Evolutionary conservation across 129 eudicot species (phyloP).

Genomic region (Chrysanthemum seticuspe): DNA sequence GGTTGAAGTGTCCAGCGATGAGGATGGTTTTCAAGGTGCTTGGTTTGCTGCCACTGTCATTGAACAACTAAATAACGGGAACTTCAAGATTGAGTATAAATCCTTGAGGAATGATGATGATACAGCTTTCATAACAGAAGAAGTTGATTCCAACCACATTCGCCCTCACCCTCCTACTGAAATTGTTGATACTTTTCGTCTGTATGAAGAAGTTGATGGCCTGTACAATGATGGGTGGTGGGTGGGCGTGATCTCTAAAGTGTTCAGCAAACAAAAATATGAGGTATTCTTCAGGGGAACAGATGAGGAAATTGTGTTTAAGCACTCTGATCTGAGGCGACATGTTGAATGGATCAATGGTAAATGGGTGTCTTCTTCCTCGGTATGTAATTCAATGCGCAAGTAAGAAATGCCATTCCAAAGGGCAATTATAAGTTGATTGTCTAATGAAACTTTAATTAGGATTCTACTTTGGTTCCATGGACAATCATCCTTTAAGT

Average conservation of each 20-base stretch:
- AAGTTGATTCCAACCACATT: constrained; percentile 50
- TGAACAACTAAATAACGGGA: constrained; percentile 30
- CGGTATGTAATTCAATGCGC: constrained; percentile 36
- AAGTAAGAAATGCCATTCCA: constrained; percentile 8
- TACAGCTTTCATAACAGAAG: constrained; percentile 54
- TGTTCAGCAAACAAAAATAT: constrained; percentile 41
- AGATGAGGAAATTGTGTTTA: constrained; percentile 52
- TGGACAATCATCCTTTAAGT: not conserved
- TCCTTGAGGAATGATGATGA: constrained; percentile 60
- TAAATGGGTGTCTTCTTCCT: constrained; percentile 62
- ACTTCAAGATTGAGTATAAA: constrained; percentile 53
- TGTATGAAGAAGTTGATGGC: constrained; percentile 75
- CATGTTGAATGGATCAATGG: constrained; percentile 87
- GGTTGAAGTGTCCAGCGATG: constrained; percentile 76
- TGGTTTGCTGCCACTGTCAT: constrained; percentile 75
- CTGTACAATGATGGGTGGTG: constrained; percentile 85
- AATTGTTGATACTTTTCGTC: constrained; percentile 37
- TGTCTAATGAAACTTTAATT: constrained; percentile 13
- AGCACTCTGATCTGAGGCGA: constrained; percentile 53
- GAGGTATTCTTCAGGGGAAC: constrained; percentile 58
- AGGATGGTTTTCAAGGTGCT: constrained; percentile 81
- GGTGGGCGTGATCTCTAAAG: constrained; percentile 78
- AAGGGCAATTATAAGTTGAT: not conserved
- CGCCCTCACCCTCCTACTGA: constrained; percentile 54
- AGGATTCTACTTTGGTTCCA: constrained; percentile 9